Evolutionary conservation across 2,329 filamentous ascomycete genomes (phyloP).

Genomic region (Tympanopsis confertula): DNA sequence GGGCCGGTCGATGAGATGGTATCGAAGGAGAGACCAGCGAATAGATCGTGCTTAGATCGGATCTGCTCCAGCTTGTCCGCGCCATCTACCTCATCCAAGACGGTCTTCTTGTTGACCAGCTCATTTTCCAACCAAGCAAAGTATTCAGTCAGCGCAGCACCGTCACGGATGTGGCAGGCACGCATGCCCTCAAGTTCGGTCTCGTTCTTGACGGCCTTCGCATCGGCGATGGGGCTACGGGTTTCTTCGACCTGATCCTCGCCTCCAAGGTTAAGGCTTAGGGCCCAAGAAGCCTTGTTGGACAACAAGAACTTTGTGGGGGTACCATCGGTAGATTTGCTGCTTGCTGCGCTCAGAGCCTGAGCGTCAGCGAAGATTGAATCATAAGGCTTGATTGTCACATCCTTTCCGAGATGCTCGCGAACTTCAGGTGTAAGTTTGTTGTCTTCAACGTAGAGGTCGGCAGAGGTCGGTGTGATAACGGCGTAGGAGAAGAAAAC

Average conservation of each 20-base stretch:
- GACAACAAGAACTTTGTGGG: conserved; percentile 70
- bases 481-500: conserved; percentile 97
- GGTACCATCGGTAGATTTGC: conserved; percentile 17
- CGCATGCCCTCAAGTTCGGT: conserved; percentile 86
- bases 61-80: conserved; percentile 80
- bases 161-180: conserved; percentile 84
- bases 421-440: conserved; percentile 63
- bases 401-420: conserved; percentile 58
- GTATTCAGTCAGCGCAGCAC: conserved; percentile 79
- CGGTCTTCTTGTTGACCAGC: conserved; percentile 59
- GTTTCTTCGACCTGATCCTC: conserved; percentile 76
- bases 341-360: conserved; percentile 36
- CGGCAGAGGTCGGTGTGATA: conserved; percentile 65
- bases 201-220: conserved; percentile 90
- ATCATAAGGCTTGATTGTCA: conserved; percentile 71
- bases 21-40: conserved; percentile 82
- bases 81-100: conserved; percentile 78
- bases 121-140: conserved; percentile 96
- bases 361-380: conserved; percentile 70
- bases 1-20: conserved; percentile 92
- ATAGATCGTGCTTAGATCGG: conserved; percentile 57
- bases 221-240: conserved; percentile 75
- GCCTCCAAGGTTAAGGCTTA: conserved; percentile 76
- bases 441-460: conserved; percentile 71
- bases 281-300: conserved; percentile 83